Evolutionary conservation across 2,329 filamentous ascomycete species (phyloP).

Genomic region (Orbilia blumenaviensis): DNA sequence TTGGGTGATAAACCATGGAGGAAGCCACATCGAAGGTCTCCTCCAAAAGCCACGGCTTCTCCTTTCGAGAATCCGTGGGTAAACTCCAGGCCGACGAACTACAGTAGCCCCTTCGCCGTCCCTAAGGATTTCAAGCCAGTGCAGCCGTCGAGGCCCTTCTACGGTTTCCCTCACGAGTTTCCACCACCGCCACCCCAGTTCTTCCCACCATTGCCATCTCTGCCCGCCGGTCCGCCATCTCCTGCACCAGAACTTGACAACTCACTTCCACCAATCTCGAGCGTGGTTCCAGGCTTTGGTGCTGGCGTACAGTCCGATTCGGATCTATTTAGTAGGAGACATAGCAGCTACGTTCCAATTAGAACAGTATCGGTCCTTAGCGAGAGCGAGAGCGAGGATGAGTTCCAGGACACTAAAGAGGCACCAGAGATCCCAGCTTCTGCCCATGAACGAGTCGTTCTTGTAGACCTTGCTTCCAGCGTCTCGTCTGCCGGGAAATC

Average conservation of each 20-base stretch:
- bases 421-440: constrained; percentile 34
- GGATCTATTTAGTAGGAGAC: constrained; percentile 18
- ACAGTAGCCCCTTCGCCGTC: constrained; percentile 14
- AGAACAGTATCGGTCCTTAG: constrained; percentile 5
- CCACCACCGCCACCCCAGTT: constrained; percentile 49
- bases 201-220: constrained; percentile 46
- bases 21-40: neutral
- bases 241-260: constrained; percentile 28
- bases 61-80: constrained; percentile 50
- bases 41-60: constrained; percentile 23
- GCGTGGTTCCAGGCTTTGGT: constrained; percentile 32
- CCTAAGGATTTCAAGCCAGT: constrained; percentile 40
- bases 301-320: neutral
- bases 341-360: constrained; percentile 45
- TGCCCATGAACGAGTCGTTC: constrained; percentile 50
- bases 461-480: constrained; percentile 53
- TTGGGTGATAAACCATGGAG: constrained; percentile 27
- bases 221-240: constrained; percentile 22
- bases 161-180: constrained; percentile 46
- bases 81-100: constrained; percentile 9
- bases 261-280: constrained; percentile 43
- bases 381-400: constrained; percentile 50
- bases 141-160: constrained; percentile 37
- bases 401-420: constrained; percentile 52
- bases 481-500: constrained; percentile 30